Base-by-base conservation (phyloP, 2,329 filamentous ascomycete species). In the Paramyrothecium roridum region DNA sequence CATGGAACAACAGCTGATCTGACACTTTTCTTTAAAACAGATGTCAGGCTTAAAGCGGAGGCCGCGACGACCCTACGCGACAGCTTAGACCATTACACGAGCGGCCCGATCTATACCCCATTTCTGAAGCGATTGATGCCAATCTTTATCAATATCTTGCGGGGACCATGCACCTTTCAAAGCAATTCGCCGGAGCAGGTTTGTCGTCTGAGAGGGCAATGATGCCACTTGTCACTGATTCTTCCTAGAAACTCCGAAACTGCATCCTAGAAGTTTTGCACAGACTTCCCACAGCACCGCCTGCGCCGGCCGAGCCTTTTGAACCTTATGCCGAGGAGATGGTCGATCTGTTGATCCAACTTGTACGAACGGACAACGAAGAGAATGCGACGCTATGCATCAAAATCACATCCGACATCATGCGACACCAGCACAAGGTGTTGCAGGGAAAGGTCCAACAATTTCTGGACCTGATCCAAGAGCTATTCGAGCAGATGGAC, bases 331-430 rank as follows among this genome's bases (percentile, higher is more conserved):
- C 93, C 43, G 83, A 87, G 61, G 91, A 96, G 68, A 87, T 96
- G 57, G 91, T 97, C 57, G 93, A 97, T 68, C 81, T 96, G 61
- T 81, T 98, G 59, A 93, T 98, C 86, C 83, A 85, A 54, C 78
- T 99, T 56, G 92, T 98, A 57, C 87, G 88, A 63, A 88, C 86
- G 46, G 95, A 99, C 73, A 99, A 99, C 65, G 95, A 99, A 74
- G 95, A 99, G 60, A 99, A 99, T 80, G 95, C 93, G 2, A 91
- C 96, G n/a, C 78, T 99, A 59, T 97, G 93, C 70, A 91, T 99
- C 76, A 99, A 99, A 79, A 96, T 93, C 16, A 91, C 96, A 52
- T 97, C 96, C 78, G 95, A 99, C 69, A 88, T 98, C 61, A 91
- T 96, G 81, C 87, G 95, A 50, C 91, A 96, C 68, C 93, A 98